Evolutionary conservation across 257 asterid genomes (phyloP), one percentile per base, ranked within the genome.

Genomic region (Scutellaria minor): DNA sequence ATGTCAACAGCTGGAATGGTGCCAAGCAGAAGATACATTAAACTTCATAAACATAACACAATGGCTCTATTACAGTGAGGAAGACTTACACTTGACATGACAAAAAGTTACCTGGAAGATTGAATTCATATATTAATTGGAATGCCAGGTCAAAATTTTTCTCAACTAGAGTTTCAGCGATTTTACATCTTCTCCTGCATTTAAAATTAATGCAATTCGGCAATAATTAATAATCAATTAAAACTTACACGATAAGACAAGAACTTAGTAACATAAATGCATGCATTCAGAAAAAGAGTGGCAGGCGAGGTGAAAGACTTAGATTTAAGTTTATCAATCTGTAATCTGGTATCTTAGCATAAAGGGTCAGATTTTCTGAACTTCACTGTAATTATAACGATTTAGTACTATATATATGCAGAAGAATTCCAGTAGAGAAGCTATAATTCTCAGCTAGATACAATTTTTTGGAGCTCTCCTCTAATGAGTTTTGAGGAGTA

Each of bases 161-260:
- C 84, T 91, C 97, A 72, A 86, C 95, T 77, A 94, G 97, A 77
- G 97, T 83, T 80, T 94, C 99, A 45, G 97, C 99, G 76, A 94
- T 86, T 87, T 85, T 87, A 83, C 97, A 91, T 85, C 99, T 89
- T 83, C 99, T 86, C 89, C 90, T 90, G 89, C 79, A 83, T 76
- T 73, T 68, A 56, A 52, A 65, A 41, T 61, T 44, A 78, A 55
- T 12, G 27, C 47, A 52, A 45, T 48, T 41, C 10, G 35, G 61
- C 61, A 75, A 55, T 47, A 66, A 14, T 56, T 46, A 68, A 75
- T 41, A 35, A 54, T 44, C 64, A 57, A 70, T 37, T 53, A 63
- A 42, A 68, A 22, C 72, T 59, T 64, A 14, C 42, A 31, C n/a
- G 55, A 71, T 9, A 48, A 41, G 39, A 66, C 24, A 62, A 68